Evolutionary conservation across 345 rosid species (phyloP).

Genomic region (Triadica sebifera): DNA sequence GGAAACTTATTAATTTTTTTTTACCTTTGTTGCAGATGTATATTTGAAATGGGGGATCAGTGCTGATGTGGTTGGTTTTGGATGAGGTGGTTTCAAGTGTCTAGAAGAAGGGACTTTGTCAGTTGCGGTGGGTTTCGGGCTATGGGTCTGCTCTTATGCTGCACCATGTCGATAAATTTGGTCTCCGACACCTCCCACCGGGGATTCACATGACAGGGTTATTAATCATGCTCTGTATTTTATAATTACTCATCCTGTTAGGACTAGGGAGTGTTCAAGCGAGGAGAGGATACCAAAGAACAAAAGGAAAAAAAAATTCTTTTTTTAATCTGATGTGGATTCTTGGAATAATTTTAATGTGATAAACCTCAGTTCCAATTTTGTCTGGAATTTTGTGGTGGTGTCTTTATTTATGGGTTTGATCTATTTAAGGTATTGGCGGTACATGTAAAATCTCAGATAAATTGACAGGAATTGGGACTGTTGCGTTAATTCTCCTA

Average conservation of each 20-base stretch:
- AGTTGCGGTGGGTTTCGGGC: not conserved
- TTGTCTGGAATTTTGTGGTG: conserved; percentile 7
- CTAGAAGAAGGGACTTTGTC: not conserved
- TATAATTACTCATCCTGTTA: conserved; percentile 4
- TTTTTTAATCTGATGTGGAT: not conserved
- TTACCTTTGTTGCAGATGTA: not conserved
- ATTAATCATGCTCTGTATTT: not conserved
- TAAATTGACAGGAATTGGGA: not conserved
- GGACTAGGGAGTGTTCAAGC: not conserved
- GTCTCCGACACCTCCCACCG: not conserved
- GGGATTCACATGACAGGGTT: not conserved
- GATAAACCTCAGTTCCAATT: not conserved
- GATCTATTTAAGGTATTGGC: not conserved
- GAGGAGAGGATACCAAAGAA: not conserved
- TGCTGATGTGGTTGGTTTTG: not conserved
- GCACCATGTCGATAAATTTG: not conserved
- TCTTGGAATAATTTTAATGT: conserved; percentile 6
- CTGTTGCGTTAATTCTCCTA: not conserved
- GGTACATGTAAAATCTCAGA: not conserved
- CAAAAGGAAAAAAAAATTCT: not conserved
- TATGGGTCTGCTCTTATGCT: not conserved
- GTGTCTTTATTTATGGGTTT: not conserved
- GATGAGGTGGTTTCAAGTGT: conserved; percentile 8
- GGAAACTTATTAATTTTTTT: not conserved
- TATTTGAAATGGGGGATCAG: conserved; percentile 1